Evolutionary conservation across 805 yeast genomes (phyloP).

Genomic region (Ogataea sp.): DNA sequence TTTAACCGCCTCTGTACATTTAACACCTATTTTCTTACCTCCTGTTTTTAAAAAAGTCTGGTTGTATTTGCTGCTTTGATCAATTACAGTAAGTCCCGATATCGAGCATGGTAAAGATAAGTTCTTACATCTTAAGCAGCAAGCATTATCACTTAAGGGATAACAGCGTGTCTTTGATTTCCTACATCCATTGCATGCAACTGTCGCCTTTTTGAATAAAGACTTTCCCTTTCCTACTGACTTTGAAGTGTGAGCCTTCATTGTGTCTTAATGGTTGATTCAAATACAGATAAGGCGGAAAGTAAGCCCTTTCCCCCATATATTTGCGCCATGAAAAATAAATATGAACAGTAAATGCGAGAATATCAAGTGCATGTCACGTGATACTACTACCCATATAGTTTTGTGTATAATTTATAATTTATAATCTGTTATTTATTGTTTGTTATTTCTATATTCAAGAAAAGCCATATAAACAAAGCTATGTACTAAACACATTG

Average conservation of each 20-base stretch:
- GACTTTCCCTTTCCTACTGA: constrained; percentile 9
- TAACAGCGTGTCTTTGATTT: constrained; percentile 20
- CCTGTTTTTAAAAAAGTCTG: background rate
- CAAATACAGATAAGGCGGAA: too few species aligned
- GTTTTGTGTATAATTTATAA: too few species aligned
- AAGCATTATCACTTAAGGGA: constrained; percentile 12
- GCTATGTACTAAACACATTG: background rate
- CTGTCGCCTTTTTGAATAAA: constrained; percentile 10
- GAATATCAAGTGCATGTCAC: too few species aligned
- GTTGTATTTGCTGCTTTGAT: background rate
- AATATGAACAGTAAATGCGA: too few species aligned
- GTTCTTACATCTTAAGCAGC: constrained; percentile 20
- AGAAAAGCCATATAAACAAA: too few species aligned
- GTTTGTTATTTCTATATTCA: too few species aligned
- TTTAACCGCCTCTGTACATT: background rate
- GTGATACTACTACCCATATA: too few species aligned
- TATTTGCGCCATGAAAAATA: too few species aligned
- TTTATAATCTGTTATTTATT: too few species aligned
- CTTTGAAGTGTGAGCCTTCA: too few species aligned
- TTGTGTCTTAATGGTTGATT: too few species aligned
- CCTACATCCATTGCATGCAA: constrained; percentile 17
- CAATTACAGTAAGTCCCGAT: background rate
- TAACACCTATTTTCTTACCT: background rate
- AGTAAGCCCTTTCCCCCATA: too few species aligned
- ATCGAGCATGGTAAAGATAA: constrained; percentile 13